phyloP scores from a whole-genome alignment of 2,329 filamentous ascomycete genomes.

The Trichophaea hybrida region DNA sequence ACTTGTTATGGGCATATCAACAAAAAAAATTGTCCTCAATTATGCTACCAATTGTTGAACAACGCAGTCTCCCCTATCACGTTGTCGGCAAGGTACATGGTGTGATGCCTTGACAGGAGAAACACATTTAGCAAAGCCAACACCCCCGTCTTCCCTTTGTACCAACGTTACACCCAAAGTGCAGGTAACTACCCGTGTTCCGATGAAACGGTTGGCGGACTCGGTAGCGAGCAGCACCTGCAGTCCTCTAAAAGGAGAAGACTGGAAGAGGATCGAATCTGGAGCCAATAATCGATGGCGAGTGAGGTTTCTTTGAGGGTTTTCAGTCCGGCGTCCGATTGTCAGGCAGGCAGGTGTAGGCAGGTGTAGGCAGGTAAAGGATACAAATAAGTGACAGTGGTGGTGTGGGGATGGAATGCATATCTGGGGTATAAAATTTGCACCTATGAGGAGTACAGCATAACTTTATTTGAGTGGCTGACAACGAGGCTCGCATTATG shows the following conservation, averaged over 20 bases:
- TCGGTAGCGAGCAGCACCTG: not conserved
- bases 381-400: not conserved
- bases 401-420: not conserved
- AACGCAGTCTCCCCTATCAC: not conserved
- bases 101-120: not conserved
- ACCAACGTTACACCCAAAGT: not conserved
- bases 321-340: not conserved
- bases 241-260: not conserved
- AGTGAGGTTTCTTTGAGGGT: not conserved
- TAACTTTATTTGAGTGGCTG: not conserved
- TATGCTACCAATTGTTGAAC: not conserved
- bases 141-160: not conserved
- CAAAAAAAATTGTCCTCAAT: not conserved
- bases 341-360: not conserved
- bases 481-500: not conserved
- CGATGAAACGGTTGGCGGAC: constrained; percentile 24
- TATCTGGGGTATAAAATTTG: not conserved
- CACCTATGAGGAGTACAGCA: not conserved
- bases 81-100: not conserved
- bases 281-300: not conserved
- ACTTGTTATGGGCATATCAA: not conserved
- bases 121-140: not conserved
- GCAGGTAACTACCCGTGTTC: constrained; percentile 8
- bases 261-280: not conserved
- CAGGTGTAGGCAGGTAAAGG: not conserved